These are phyloP conservation scores for Populus hybrid DNA, from an alignment of 441 rosid species.

Conservation along the genomic window DNA sequence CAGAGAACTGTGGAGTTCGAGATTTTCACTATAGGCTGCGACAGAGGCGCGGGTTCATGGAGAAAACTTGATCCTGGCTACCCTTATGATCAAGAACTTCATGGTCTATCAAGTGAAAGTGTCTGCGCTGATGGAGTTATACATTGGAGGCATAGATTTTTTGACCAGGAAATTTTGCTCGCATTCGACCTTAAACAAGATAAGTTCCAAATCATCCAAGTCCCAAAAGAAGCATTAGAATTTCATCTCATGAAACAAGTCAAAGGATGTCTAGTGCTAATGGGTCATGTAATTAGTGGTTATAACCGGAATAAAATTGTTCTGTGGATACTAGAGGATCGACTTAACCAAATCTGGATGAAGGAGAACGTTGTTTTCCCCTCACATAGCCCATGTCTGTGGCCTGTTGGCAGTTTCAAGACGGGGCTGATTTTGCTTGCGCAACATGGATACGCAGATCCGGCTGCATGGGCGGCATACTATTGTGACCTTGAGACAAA, in stretches of 20 bases:
- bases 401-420: neutral
- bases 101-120: neutral
- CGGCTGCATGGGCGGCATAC: neutral
- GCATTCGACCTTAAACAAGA: neutral
- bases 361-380: neutral
- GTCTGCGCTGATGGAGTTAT: neutral
- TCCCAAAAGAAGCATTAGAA: neutral
- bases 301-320: neutral
- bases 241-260: neutral
- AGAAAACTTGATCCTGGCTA: neutral
- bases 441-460: neutral
- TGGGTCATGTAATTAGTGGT: neutral
- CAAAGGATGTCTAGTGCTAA: neutral
- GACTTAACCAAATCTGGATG: neutral
- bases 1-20: neutral
- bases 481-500: neutral
- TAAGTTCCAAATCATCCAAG: neutral
- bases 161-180: neutral
- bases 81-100: neutral
- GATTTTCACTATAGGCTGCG: neutral
- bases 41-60: neutral
- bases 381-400: neutral
- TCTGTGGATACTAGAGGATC: constrained; percentile 1
- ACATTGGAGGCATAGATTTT: neutral
- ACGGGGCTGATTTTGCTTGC: neutral